Evolutionary conservation across 345 rosid genomes (phyloP).

Genomic region (Crucihimalaya himalaica): DNA sequence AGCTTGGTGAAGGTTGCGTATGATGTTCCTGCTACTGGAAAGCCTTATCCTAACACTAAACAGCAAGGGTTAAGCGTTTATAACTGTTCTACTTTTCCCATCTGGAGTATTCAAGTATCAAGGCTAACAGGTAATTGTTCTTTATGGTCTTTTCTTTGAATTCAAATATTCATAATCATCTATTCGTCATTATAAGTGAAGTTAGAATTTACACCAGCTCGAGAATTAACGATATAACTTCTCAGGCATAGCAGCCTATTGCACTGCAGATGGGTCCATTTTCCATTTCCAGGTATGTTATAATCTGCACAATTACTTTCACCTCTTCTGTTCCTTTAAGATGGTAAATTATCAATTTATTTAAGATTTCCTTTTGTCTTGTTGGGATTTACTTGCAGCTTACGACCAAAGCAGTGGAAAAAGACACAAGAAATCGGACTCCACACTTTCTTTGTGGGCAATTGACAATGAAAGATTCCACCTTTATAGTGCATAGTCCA

Average conservation of each 20-base stretch:
- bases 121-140: slow-evolving; percentile 55
- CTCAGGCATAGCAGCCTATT: slow-evolving; percentile 82
- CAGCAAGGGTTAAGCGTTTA: slow-evolving; percentile 67
- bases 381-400: slow-evolving; percentile 48
- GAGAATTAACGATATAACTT: background rate
- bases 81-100: slow-evolving; percentile 68
- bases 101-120: slow-evolving; percentile 87
- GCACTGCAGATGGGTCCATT: slow-evolving; percentile 77
- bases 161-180: background rate
- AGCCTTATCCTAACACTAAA: slow-evolving; percentile 55
- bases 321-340: background rate
- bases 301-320: slow-evolving; percentile 6
- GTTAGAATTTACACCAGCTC: background rate
- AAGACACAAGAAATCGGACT: slow-evolving; percentile 65
- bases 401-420: slow-evolving; percentile 68
- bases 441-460: slow-evolving; percentile 72
- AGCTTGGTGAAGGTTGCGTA: slow-evolving; percentile 77
- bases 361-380: background rate
- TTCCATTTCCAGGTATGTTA: slow-evolving; percentile 63
- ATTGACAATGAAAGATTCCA: slow-evolving; percentile 53
- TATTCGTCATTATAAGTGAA: background rate
- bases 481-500: slow-evolving; percentile 52
- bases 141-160: background rate
- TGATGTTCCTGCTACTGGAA: slow-evolving; percentile 78
- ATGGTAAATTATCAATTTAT: background rate